Percentiles rank a stretch among this genome's conserved stretches.
phyloP scores from a whole-genome alignment of 257 asterid genomes.

The Solanum dulcamara region DNA sequence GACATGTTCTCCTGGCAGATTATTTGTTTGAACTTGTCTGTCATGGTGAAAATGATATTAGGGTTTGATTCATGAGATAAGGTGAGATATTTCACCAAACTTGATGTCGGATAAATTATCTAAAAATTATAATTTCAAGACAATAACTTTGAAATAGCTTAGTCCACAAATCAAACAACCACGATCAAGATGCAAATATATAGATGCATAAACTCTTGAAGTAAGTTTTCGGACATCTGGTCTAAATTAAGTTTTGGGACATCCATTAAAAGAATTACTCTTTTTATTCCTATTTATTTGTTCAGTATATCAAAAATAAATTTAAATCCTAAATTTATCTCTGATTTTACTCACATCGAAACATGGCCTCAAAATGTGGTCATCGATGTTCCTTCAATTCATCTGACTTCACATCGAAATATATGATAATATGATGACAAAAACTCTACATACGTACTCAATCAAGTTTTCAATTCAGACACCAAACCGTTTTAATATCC shows the following conservation, averaged over 20 bases:
- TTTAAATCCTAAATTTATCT: too few species aligned
- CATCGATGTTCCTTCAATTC: background rate
- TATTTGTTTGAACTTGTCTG: background rate
- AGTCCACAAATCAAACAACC: background rate
- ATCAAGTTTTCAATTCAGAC: background rate
- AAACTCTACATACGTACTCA: background rate
- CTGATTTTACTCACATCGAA: too few species aligned
- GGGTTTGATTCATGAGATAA: background rate
- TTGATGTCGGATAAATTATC: too few species aligned
- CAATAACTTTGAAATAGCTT: background rate
- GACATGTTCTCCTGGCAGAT: background rate
- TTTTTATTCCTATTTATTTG: background rate
- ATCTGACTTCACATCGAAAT: background rate
- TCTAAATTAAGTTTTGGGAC: background rate
- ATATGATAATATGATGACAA: background rate
- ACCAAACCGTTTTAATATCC: too few species aligned
- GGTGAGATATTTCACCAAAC: background rate
- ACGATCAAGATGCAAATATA: background rate
- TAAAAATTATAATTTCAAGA: too few species aligned
- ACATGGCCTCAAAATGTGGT: too few species aligned
- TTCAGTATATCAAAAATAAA: too few species aligned
- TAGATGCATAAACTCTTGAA: background rate
- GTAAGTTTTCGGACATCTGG: too few species aligned
- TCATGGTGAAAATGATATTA: background rate
- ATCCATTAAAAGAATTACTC: background rate